Evolutionary conservation across 225 moss, liverwort and hornwort species (phyloP).

Genomic region (Bryoerythrophyllum caledonicum): DNA sequence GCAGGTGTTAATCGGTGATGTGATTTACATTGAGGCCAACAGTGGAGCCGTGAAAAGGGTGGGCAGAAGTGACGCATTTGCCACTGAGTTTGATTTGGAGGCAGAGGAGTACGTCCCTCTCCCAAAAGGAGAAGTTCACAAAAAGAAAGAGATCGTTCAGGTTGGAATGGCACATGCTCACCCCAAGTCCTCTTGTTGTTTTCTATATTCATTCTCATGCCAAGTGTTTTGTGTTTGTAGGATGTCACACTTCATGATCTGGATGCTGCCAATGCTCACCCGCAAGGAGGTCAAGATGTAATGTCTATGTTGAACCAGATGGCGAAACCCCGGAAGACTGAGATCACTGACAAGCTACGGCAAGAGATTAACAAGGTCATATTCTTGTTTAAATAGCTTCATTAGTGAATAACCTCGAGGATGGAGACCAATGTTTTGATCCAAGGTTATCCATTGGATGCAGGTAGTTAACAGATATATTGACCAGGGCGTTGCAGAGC

Average conservation of each 20-base stretch:
- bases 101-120: slow-evolving; percentile 91
- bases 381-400: not conserved
- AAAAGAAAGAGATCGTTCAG: slow-evolving; percentile 98
- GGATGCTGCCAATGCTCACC: slow-evolving; percentile 91
- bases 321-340: slow-evolving; percentile 97
- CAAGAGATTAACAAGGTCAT: slow-evolving; percentile 81
- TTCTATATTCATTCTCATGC: not conserved
- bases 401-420: not conserved
- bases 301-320: slow-evolving; percentile 97
- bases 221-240: slow-evolving; percentile 30
- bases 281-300: slow-evolving; percentile 96
- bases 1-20: slow-evolving; percentile 87
- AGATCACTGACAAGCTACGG: slow-evolving; percentile 94
- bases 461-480: slow-evolving; percentile 94
- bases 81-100: slow-evolving; percentile 92
- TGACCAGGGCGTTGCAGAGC: slow-evolving; percentile 95
- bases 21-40: slow-evolving; percentile 93
- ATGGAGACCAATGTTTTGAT: not conserved
- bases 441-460: slow-evolving; percentile 5
- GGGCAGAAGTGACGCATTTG: slow-evolving; percentile 93
- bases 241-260: slow-evolving; percentile 95
- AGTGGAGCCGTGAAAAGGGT: slow-evolving; percentile 97
- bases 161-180: slow-evolving; percentile 26
- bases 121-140: slow-evolving; percentile 96
- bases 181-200: not conserved